Evolutionary conservation across 73 alveolate genomes (phyloP).

Genomic region (Paramecium pentaurelia): DNA sequence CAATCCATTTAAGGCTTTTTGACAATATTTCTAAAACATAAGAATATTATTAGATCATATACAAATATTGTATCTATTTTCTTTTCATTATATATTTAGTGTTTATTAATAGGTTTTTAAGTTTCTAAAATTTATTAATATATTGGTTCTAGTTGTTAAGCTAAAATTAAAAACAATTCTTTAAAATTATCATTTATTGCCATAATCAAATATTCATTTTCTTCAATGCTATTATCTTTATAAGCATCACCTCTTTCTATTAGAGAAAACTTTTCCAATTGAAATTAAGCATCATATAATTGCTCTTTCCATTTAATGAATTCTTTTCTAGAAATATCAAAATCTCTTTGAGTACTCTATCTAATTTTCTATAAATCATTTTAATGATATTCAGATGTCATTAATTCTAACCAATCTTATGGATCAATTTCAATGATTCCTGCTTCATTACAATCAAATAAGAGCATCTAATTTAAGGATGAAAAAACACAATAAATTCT

Average conservation of each 20-base stretch:
- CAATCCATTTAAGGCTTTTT: neutral
- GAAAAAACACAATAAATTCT: constrained; percentile 44
- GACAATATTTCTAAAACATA: constrained; percentile 16
- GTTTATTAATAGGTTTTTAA: neutral
- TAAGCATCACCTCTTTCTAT: constrained; percentile 56
- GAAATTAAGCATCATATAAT: constrained; percentile 38
- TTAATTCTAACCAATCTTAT: constrained; percentile 10
- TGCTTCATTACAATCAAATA: constrained; percentile 40
- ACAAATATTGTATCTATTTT: constrained; percentile 28
- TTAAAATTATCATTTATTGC: constrained; percentile 59
- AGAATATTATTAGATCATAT: constrained; percentile 29
- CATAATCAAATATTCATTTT: constrained; percentile 49
- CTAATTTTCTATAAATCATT: neutral
- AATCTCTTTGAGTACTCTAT: neutral
- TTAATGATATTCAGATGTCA: neutral
- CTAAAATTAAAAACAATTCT: constrained; percentile 26
- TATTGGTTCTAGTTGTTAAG: neutral
- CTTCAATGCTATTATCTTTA: constrained; percentile 38
- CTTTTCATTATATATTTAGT: constrained; percentile 1
- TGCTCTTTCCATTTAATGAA: constrained; percentile 51
- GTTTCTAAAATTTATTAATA: neutral
- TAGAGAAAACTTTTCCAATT: neutral
- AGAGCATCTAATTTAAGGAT: constrained; percentile 39
- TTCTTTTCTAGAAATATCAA: constrained; percentile 23
- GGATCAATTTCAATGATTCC: constrained; percentile 53